Percentiles rank a stretch among this genome's conserved stretches.
These are phyloP conservation scores for Pisolithus tinctorius DNA, from an alignment of 768 basidiomycete genomes.

Conservation along the genomic window DNA sequence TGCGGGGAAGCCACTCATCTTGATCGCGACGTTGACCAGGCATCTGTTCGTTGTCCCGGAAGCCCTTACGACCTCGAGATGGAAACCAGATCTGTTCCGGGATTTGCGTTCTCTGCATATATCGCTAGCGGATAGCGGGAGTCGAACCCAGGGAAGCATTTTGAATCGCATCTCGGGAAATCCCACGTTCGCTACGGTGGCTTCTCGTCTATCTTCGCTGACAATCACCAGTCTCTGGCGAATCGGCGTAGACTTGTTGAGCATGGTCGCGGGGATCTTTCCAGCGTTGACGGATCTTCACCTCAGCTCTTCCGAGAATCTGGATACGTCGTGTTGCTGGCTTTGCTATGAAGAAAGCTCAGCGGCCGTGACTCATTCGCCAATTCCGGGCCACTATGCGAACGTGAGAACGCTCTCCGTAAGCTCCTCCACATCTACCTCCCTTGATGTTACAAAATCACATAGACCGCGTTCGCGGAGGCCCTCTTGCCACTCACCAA, in stretches of 20 bases:
- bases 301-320: slow-evolving; percentile 53
- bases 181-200: slow-evolving; percentile 20
- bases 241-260: slow-evolving; percentile 45
- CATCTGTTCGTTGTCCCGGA: slow-evolving; percentile 12
- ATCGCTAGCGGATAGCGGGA: slow-evolving; percentile 36
- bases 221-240: slow-evolving; percentile 49
- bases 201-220: slow-evolving; percentile 37
- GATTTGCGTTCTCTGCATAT: slow-evolving; percentile 35
- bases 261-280: slow-evolving; percentile 39
- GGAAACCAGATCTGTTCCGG: slow-evolving; percentile 25
- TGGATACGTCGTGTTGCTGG: slow-evolving; percentile 56
- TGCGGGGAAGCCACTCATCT: neutral
- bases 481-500: slow-evolving; percentile 40
- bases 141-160: slow-evolving; percentile 37
- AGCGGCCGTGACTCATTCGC: slow-evolving; percentile 50
- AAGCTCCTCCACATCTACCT: slow-evolving; percentile 20
- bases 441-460: neutral
- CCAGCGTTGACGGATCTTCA: slow-evolving; percentile 41
- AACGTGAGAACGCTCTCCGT: slow-evolving; percentile 45
- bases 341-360: slow-evolving; percentile 58
- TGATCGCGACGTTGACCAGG: slow-evolving; percentile 9
- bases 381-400: slow-evolving; percentile 46
- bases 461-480: slow-evolving; percentile 36
- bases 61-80: slow-evolving; percentile 16
- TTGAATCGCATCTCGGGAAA: slow-evolving; percentile 27